A percentile compares a stretch with the other conserved stretches of the same genome.
phyloP scores from a whole-genome alignment of 306 rosid species.

The Trifolium repens region DNA sequence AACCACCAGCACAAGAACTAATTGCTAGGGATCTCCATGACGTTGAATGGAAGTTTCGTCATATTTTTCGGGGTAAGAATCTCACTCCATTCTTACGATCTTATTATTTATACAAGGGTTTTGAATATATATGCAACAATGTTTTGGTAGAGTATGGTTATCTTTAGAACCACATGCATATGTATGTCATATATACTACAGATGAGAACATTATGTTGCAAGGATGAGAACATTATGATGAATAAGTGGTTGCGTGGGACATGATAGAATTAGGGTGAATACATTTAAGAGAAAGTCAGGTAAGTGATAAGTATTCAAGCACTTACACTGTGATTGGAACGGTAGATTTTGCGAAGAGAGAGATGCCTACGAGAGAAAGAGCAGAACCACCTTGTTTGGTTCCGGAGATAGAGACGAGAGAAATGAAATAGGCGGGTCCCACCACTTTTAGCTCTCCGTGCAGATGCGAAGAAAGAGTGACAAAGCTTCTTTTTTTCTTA shows the following conservation, averaged over 20 bases:
- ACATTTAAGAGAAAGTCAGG: not conserved
- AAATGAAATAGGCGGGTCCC: too few relatives aligned
- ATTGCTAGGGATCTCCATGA: conserved; percentile 96
- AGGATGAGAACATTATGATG: not conserved
- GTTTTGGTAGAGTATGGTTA: conserved; percentile 8
- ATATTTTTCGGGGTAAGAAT: conserved; percentile 78
- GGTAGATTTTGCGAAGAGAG: too few relatives aligned
- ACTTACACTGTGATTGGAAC: too few relatives aligned
- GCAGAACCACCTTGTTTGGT: too few relatives aligned
- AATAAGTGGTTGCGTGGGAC: not conserved
- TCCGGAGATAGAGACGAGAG: too few relatives aligned
- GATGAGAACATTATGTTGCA: not conserved
- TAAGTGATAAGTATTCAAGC: not conserved
- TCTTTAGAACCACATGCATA: conserved; percentile 4
- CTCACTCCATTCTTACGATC: not conserved
- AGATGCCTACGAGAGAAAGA: too few relatives aligned
- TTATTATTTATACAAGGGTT: conserved; percentile 1
- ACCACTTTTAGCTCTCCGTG: too few relatives aligned
- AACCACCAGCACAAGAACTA: conserved; percentile 92
- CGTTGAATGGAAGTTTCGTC: conserved; percentile 91
- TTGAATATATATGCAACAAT: not conserved
- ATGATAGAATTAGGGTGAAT: not conserved
- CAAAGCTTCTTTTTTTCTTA: too few relatives aligned
- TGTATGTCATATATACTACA: not conserved
- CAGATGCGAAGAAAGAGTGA: too few relatives aligned